Evolutionary conservation across 345 rosid species (phyloP), one percentile per base, ranked within the genome.

Genomic region (Aethionema arabicum): DNA sequence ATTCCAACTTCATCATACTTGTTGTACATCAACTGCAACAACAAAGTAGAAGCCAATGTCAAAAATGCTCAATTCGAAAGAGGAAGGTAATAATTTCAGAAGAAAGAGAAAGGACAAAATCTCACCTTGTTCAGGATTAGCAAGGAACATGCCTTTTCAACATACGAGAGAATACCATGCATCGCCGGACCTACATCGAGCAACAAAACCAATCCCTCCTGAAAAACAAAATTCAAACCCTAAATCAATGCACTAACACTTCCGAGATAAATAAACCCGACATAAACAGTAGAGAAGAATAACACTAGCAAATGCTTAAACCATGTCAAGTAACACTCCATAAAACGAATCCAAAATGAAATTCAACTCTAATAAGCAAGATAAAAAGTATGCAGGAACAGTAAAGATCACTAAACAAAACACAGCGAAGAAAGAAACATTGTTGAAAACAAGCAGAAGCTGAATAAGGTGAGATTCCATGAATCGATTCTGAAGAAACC

Each of bases 131-230:
- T 88, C 50, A 83, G 84, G 0, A 82, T 45, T n/a, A 91, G 80
- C 82, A 85, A 73, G 13, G 88, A 77, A 71, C 88, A 86, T 43
- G 88, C 32, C 52, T 78, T 86, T 76, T 80, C 83, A 52, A 91
- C 77, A 58, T 82, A 75, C 27, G 83, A 81, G 49, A 86, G 88
- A 66, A 78, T 44, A 72, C 36, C 47, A 72, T 85, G 92, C 96
- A 88, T 91, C 5, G 87, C 76, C 0, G 92, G 96, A 27, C 98
- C 92, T 11, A 86, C 92, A 77, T 91, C 98, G 4, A 91, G 79
- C 51, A 91, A 71, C 75, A 91, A 68, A 50, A 91, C 78, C 76
- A 86, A 70, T 3, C 77, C 84, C 62, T 91, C 92, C 98, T 88
- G 27, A 56, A 65, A 15, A 16, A 30, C 11, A 38, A 35, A 16